These are phyloP conservation scores for Phytophthora meadii DNA, from an alignment of 352 stramenopile genomes.

Conservation along the genomic window DNA sequence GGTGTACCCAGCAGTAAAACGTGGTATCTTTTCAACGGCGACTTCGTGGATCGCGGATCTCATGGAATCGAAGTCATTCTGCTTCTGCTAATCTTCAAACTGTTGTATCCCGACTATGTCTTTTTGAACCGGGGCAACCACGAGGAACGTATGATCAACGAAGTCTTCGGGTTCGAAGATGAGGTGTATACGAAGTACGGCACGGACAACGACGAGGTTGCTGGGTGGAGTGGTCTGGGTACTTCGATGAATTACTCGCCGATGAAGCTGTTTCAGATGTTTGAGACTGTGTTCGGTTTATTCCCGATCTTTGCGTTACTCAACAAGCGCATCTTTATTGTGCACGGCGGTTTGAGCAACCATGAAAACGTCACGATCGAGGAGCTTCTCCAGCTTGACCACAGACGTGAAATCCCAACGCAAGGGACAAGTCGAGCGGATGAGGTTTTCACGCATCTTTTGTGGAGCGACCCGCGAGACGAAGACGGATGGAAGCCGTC, in stretches of 20 bases:
- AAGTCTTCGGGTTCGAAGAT: conserved; percentile 89
- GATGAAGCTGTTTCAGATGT: conserved; percentile 84
- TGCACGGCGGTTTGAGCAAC: conserved; percentile 92
- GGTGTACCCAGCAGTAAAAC: conserved; percentile 88
- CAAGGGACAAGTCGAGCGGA: conserved; percentile 83
- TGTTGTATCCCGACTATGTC: conserved; percentile 90
- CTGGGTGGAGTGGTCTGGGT: conserved; percentile 62
- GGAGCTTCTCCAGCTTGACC: conserved; percentile 85
- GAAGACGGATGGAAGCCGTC: conserved; percentile 68
- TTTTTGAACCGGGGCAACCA: conserved; percentile 96
- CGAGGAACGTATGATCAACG: conserved; percentile 94
- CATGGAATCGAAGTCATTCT: conserved; percentile 94
- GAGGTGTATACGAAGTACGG: conserved; percentile 87
- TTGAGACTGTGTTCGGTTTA: conserved; percentile 86
- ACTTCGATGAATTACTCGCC: conserved; percentile 76
- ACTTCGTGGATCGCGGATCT: conserved; percentile 95
- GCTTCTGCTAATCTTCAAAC: conserved; percentile 90
- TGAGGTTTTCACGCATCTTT: conserved; percentile 90
- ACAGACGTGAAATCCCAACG: conserved; percentile 89
- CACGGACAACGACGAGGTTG: conserved; percentile 78
- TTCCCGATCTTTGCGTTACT: conserved; percentile 93
- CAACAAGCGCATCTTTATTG: conserved; percentile 92
- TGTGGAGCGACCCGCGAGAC: conserved; percentile 92
- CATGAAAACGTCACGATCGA: conserved; percentile 89
- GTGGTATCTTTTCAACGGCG: conserved; percentile 96